phyloP scores from a whole-genome alignment of 768 basidiomycete species.

The Leucocoprinus leucothites region DNA sequence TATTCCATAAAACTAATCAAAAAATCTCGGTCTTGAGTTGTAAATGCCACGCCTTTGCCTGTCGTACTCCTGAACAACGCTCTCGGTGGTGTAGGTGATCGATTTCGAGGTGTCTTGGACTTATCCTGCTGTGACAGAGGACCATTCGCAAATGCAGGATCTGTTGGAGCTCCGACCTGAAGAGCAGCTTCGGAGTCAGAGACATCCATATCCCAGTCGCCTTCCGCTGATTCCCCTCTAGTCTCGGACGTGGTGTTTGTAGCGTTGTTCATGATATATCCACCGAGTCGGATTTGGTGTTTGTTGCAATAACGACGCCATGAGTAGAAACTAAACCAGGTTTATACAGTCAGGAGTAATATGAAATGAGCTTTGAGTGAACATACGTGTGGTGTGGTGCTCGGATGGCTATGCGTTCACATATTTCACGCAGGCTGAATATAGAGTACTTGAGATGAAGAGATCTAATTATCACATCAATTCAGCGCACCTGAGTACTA shows the following conservation, averaged over 20 bases:
- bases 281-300: constrained; percentile 86
- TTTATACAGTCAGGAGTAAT: background rate
- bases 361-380: background rate
- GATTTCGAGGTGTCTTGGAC: constrained; percentile 38
- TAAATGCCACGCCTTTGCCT: constrained; percentile 88
- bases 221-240: constrained; percentile 35
- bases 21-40: constrained; percentile 77
- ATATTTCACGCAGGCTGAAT: constrained; percentile 72
- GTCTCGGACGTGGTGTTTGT: background rate
- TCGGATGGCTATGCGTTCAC: constrained; percentile 83
- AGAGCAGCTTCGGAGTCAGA: constrained; percentile 16
- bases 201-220: constrained; percentile 38
- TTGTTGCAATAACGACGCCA: constrained; percentile 93
- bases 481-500: constrained; percentile 71
- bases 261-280: constrained; percentile 68
- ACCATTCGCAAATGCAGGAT: constrained; percentile 41
- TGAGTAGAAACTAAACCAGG: constrained; percentile 69
- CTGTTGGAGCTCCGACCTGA: constrained; percentile 33
- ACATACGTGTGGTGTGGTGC: constrained; percentile 87
- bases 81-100: constrained; percentile 79
- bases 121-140: constrained; percentile 21
- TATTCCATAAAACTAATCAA: constrained; percentile 76
- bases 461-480: too few species aligned
- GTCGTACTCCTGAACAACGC: constrained; percentile 83
- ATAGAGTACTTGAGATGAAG: background rate